A percentile compares a stretch with the other conserved stretches of the same genome.
Evolutionary conservation across 164 flowering plant genomes (phyloP).

Genomic region (Macadamia integrifolia): DNA sequence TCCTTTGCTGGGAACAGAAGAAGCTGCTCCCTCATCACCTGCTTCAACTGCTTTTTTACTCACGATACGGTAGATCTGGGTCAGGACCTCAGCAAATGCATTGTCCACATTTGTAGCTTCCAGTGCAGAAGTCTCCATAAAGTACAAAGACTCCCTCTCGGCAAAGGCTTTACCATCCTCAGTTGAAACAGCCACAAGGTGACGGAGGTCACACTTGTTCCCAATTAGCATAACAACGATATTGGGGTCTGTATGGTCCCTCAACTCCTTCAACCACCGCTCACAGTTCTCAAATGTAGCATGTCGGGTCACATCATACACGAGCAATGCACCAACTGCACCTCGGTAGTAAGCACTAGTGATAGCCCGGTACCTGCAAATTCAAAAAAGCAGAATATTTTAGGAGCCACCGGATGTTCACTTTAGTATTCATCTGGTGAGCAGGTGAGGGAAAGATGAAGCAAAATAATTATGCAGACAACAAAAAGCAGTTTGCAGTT

Average conservation of each 20-base stretch:
- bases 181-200: constrained; percentile 57
- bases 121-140: constrained; percentile 72
- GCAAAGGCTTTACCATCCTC: constrained; percentile 60
- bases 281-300: constrained; percentile 58
- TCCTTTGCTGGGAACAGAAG: constrained; percentile 48
- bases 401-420: not conserved
- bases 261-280: constrained; percentile 60
- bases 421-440: no score
- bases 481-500: no score
- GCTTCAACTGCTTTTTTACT: constrained; percentile 62
- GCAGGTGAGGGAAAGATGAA: not conserved
- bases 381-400: not conserved
- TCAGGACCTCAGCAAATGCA: constrained; percentile 62
- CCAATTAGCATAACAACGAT: constrained; percentile 73
- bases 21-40: constrained; percentile 46
- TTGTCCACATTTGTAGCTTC: constrained; percentile 63
- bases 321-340: constrained; percentile 70
- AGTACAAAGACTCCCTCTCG: constrained; percentile 56
- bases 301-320: constrained; percentile 59
- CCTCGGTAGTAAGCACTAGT: constrained; percentile 75
- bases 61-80: constrained; percentile 52
- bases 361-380: constrained; percentile 62
- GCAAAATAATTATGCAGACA: not conserved
- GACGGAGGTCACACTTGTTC: constrained; percentile 68
- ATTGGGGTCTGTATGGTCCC: constrained; percentile 68